Conservation (phyloP, 305 asterid species). For the Solanum hybrid region DNA sequence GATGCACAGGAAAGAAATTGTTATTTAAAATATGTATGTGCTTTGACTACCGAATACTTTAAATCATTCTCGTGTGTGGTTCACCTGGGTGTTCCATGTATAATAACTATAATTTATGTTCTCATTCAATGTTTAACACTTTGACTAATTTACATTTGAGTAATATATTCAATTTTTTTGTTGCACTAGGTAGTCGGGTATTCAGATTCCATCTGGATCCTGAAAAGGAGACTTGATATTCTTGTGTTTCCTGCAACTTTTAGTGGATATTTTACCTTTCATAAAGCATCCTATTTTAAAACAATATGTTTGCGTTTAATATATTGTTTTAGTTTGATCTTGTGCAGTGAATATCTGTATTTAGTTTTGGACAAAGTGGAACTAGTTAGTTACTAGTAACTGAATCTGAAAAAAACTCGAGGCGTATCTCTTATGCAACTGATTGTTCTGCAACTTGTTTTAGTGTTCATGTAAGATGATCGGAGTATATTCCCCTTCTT, state of each 20-base stretch:
- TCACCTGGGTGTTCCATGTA: too few species aligned
- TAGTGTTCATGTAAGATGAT: slow-evolving; percentile 83
- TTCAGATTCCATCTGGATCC: not conserved
- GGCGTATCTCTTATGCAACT: not conserved
- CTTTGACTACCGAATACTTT: too few species aligned
- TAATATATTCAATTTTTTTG: not conserved
- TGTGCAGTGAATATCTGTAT: not conserved
- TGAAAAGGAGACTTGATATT: not conserved
- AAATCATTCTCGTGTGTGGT: too few species aligned
- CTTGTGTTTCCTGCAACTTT: not conserved
- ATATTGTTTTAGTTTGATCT: not conserved
- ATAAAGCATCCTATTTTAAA: not conserved
- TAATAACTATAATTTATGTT: too few species aligned
- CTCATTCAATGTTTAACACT: not conserved
- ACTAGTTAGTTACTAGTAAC: not conserved
- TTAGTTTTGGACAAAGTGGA: not conserved
- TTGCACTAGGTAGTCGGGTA: not conserved
- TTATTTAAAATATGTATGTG: too few species aligned
- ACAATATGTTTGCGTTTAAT: not conserved
- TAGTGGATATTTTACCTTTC: not conserved
- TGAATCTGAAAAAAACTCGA: not conserved
- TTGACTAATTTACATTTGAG: not conserved
- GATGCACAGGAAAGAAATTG: too few species aligned
- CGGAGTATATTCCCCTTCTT: slow-evolving; percentile 77
- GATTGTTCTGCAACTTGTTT: slow-evolving; percentile 65